phyloP scores from a whole-genome alignment of 768 basidiomycete species.

The Leccinum rimulosum region DNA sequence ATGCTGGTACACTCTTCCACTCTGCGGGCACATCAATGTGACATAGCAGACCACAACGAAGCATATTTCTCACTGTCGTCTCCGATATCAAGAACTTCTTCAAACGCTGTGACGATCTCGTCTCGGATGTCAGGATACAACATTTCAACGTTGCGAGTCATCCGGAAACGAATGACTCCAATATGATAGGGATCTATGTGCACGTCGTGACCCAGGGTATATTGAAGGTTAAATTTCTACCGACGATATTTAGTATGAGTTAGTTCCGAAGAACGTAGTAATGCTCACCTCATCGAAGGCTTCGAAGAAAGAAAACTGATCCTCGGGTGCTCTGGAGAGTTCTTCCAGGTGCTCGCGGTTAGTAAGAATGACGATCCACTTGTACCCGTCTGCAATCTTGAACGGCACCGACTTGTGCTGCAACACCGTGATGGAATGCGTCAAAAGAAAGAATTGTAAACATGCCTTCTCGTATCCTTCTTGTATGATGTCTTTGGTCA shows the following conservation, averaged over 20 bases:
- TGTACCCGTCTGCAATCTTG: background rate
- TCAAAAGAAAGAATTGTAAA: background rate
- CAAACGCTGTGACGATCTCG: constrained; percentile 42
- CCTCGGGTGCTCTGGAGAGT: constrained; percentile 34
- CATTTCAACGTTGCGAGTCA: constrained; percentile 38
- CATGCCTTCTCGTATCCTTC: constrained; percentile 34
- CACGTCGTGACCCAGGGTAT: constrained; percentile 36
- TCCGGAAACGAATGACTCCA: constrained; percentile 22
- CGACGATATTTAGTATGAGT: background rate
- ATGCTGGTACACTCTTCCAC: constrained; percentile 35
- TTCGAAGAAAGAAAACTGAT: constrained; percentile 34
- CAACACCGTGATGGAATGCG: background rate
- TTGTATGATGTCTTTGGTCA: constrained; percentile 24
- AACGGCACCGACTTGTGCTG: background rate
- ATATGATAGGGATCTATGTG: constrained; percentile 29
- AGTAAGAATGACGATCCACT: constrained; percentile 40
- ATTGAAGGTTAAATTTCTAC: constrained; percentile 35
- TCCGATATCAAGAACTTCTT: constrained; percentile 31
- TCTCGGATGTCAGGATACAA: constrained; percentile 42
- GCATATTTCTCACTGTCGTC: constrained; percentile 6
- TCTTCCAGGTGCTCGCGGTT: constrained; percentile 37
- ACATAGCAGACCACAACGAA: background rate
- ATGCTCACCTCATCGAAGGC: constrained; percentile 34
- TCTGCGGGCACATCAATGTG: constrained; percentile 26
- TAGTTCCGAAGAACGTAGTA: background rate